These are phyloP conservation scores for Physcomitrellopsis africana DNA, from an alignment of 225 moss, liverwort and hornwort species.

Conservation along the genomic window DNA sequence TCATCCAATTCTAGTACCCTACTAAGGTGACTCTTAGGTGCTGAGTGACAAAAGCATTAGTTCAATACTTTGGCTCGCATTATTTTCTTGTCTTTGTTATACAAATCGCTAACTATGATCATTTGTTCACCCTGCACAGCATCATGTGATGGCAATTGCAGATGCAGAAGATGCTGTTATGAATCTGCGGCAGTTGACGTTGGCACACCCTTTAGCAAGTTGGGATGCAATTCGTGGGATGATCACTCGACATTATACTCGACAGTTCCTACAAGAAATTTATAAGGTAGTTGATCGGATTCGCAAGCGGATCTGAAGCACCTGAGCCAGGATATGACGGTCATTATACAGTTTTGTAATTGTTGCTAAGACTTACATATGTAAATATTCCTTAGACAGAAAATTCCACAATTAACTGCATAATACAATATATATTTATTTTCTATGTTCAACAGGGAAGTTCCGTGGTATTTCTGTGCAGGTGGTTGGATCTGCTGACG, in stretches of 20 bases:
- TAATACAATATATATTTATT: no score
- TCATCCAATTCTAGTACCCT: not conserved
- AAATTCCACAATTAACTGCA: not conserved
- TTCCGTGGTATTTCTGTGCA: slow-evolving; percentile 37
- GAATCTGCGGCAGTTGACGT: slow-evolving; percentile 75
- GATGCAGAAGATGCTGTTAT: slow-evolving; percentile 94
- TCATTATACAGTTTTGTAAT: not conserved
- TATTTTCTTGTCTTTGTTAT: slow-evolving; percentile 12
- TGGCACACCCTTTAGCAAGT: slow-evolving; percentile 95
- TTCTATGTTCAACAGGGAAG: not conserved
- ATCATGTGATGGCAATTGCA: slow-evolving; percentile 92
- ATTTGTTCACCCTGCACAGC: slow-evolving; percentile 53
- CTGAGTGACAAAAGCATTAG: not conserved
- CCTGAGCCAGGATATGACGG: no score
- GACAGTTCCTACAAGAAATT: slow-evolving; percentile 92
- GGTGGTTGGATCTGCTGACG: slow-evolving; percentile 97
- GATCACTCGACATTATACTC: slow-evolving; percentile 95
- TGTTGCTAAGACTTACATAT: not conserved
- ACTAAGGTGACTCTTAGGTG: not conserved
- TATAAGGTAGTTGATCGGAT: slow-evolving; percentile 62
- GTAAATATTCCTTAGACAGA: not conserved
- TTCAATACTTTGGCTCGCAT: slow-evolving; percentile 11
- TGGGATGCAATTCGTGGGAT: slow-evolving; percentile 96
- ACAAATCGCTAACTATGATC: slow-evolving; percentile 24
- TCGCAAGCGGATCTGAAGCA: no score